Evolutionary conservation across 768 basidiomycete species (phyloP).

Genomic region (Suillus spraguei): DNA sequence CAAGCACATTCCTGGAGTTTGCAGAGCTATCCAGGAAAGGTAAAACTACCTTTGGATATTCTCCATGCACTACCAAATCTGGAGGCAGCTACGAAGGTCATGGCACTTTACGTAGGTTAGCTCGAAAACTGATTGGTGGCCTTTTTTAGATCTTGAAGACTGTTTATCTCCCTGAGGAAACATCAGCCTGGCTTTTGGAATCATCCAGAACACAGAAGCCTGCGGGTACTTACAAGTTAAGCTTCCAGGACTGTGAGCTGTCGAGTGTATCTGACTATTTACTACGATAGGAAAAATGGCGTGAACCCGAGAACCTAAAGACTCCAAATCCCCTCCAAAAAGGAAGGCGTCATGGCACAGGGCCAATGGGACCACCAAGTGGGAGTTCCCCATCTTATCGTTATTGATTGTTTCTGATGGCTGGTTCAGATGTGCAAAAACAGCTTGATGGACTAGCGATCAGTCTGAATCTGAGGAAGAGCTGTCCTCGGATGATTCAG

Average conservation of each 20-base stretch:
- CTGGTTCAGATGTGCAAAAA: conserved; percentile 28
- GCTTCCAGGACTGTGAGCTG: background rate
- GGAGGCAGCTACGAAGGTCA: conserved; percentile 67
- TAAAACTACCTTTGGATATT: conserved; percentile 82
- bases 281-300: conserved; percentile 38
- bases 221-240: conserved; percentile 30
- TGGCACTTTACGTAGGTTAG: conserved; percentile 1
- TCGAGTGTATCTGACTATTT: conserved; percentile 4
- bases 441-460: conserved; percentile 34
- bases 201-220: conserved; percentile 43
- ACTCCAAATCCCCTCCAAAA: conserved; percentile 54
- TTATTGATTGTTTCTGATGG: conserved; percentile 14
- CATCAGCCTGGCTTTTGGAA: conserved; percentile 58
- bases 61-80: conserved; percentile 68
- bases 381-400: conserved; percentile 10
- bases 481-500: conserved; percentile 23
- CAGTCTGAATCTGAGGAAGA: conserved; percentile 35
- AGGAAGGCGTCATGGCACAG: conserved; percentile 49
- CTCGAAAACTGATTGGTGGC: conserved; percentile 6
- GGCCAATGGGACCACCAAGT: conserved; percentile 31
- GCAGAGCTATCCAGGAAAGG: conserved; percentile 76
- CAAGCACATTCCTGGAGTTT: conserved; percentile 72
- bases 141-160: conserved; percentile 63
- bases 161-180: conserved; percentile 66
- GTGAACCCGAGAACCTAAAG: conserved; percentile 45